phyloP scores from a whole-genome alignment of 2,329 filamentous ascomycete genomes.

The Cordyceps cicadae region DNA sequence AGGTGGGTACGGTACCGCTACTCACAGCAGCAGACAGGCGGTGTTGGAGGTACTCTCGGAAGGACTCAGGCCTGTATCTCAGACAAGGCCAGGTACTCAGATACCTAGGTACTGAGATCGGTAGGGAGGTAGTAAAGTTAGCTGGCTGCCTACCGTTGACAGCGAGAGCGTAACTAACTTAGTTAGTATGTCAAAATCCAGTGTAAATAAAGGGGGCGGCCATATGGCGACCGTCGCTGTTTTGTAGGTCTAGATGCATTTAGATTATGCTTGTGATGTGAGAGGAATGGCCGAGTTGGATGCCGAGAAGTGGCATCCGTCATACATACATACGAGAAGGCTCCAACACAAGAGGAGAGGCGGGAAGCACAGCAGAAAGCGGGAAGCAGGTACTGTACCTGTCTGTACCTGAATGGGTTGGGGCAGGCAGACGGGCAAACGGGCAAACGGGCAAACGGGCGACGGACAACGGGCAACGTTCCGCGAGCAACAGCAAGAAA shows the following conservation, averaged over 20 bases:
- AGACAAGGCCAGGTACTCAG: no score
- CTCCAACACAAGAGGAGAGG: no score
- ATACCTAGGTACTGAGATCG: no score
- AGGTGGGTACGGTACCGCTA: background rate
- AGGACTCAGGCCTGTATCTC: no score
- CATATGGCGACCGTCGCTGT: background rate
- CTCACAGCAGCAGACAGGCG: background rate
- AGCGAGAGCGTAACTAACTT: background rate
- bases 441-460: background rate
- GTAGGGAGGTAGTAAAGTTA: background rate
- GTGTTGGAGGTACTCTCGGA: background rate
- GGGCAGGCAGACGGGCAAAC: no score
- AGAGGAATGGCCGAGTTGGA: background rate
- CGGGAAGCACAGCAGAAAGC: no score
- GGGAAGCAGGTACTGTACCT: no score
- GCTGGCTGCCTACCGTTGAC: background rate
- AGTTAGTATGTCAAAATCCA: background rate
- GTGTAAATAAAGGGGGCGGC: background rate
- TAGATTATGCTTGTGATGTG: background rate
- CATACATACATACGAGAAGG: no score
- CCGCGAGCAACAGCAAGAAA: no score
- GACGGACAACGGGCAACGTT: no score
- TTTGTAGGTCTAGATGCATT: background rate
- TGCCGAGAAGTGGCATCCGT: background rate
- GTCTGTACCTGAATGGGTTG: no score